These are phyloP conservation scores for Vitis vinifera DNA, from an alignment of 164 flowering plant genomes.

Conservation along the genomic window DNA sequence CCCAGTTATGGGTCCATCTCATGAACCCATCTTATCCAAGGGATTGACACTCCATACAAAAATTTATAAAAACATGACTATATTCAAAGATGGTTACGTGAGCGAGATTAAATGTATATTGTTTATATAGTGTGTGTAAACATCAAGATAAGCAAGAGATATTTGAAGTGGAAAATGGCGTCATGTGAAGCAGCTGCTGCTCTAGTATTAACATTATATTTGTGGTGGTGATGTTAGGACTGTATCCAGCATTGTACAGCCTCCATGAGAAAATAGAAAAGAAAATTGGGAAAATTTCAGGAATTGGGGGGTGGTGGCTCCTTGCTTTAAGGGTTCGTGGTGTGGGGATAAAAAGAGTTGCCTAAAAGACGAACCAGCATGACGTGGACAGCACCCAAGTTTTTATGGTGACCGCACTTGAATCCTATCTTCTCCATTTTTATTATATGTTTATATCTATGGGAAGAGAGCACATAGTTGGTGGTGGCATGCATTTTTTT, in stretches of 20 bases:
- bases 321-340: constrained; percentile 18
- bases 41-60: no score
- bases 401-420: constrained; percentile 29
- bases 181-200: constrained; percentile 13
- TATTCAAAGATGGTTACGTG: constrained; percentile 2
- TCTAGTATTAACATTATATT: constrained; percentile 4
- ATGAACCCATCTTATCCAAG: background rate
- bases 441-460: no score
- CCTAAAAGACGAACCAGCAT: constrained; percentile 18
- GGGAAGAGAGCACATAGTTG: no score
- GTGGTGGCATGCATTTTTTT: no score
- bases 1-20: background rate
- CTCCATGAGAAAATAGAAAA: background rate
- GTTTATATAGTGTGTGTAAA: constrained; percentile 1
- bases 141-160: background rate
- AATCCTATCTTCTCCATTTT: constrained; percentile 6
- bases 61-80: no score
- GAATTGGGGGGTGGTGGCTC: constrained; percentile 4
- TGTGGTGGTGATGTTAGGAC: constrained; percentile 24
- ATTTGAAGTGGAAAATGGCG: constrained; percentile 18
- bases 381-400: constrained; percentile 32
- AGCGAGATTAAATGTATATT: background rate
- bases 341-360: constrained; percentile 9
- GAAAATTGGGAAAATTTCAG: background rate
- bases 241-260: constrained; percentile 12